Evolutionary conservation across 305 asterid genomes (phyloP).

Genomic region (Lippia alba): DNA sequence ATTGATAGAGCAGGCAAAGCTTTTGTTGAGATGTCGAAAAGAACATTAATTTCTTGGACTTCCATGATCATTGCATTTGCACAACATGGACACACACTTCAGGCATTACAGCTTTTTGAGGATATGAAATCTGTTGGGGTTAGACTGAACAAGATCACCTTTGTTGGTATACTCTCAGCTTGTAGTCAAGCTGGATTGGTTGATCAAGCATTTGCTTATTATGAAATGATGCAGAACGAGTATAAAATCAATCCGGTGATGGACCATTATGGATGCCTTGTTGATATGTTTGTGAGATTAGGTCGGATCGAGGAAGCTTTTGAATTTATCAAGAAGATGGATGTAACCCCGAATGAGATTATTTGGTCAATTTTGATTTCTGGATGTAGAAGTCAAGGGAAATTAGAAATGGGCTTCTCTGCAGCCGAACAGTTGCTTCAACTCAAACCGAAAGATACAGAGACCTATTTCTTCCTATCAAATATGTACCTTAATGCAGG

Average conservation of each 20-base stretch:
- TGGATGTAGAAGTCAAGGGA: slow-evolving; percentile 86
- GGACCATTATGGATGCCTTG: slow-evolving; percentile 83
- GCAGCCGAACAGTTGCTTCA: slow-evolving; percentile 83
- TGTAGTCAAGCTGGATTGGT: slow-evolving; percentile 91
- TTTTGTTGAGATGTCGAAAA: slow-evolving; percentile 71
- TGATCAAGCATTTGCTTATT: slow-evolving; percentile 71
- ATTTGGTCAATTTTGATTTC: slow-evolving; percentile 85
- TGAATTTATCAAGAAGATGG: slow-evolving; percentile 56
- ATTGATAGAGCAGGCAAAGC: slow-evolving; percentile 74
- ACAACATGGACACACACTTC: slow-evolving; percentile 69
- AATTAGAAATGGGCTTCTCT: slow-evolving; percentile 59
- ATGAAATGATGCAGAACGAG: slow-evolving; percentile 72
- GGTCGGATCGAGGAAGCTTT: slow-evolving; percentile 82
- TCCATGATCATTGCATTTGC: slow-evolving; percentile 80
- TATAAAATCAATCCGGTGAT: slow-evolving; percentile 70
- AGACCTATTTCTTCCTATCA: slow-evolving; percentile 61
- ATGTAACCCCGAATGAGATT: slow-evolving; percentile 64
- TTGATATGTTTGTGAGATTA: slow-evolving; percentile 81
- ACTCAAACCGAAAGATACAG: slow-evolving; percentile 69
- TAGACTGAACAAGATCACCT: slow-evolving; percentile 85
- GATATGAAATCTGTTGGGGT: slow-evolving; percentile 88
- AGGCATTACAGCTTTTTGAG: slow-evolving; percentile 74
- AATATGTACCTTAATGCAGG: slow-evolving; percentile 75
- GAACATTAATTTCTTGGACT: slow-evolving; percentile 93
- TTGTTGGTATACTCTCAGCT: slow-evolving; percentile 85